Evolutionary conservation across 2,329 filamentous ascomycete species (phyloP), one percentile per base, ranked within the genome.

Genomic region (Fusarium pseudoanthophilum): DNA sequence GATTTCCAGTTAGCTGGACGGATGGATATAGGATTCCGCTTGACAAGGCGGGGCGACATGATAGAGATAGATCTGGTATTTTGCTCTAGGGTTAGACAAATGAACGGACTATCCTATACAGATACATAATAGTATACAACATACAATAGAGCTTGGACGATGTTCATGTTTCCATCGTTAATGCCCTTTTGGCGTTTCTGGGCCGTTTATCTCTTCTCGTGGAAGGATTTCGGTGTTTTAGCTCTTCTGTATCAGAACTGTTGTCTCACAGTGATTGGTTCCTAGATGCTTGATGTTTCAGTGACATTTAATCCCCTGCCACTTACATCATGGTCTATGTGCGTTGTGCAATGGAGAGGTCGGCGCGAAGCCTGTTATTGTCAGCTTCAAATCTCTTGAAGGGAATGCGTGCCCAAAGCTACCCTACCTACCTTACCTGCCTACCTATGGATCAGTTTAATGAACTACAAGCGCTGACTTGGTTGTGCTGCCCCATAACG

Each of bases 71-170:
- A 78, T 64, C 65, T 67, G 70, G 67, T 51, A 69, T 67, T 66
- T 71, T 72, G 60, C 70, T 62, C 70, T 67, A 73, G 64, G 67
- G 76, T 75, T 75, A 78, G 75, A 78, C 67, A 71, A 77, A 78
- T 76, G 76, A 77, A 78, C 60, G 74, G 66, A 72, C 71, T 70
- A 67, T 73, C 75, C 66, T 58, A 72, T 66, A 62, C 49, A 62
- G 51, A 69, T 74, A 73, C 60, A 66, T 75, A 70, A 77, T 72
- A 76, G 36, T 72, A 67, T 63, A 76, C 42, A 53, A 48, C 59
- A 69, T 59, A 69, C 67, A 69, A 59, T 69, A 69, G 65, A 69
- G 51, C 65, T 65, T 65, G 36, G 59, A 69, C 43, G 34, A 39
- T 69, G 51, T 69, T 69, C 36, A 46, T 64, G 24, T 70, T 58